Conservation (phyloP, 305 asterid species). For the Stenogyne calaminthoides region DNA sequence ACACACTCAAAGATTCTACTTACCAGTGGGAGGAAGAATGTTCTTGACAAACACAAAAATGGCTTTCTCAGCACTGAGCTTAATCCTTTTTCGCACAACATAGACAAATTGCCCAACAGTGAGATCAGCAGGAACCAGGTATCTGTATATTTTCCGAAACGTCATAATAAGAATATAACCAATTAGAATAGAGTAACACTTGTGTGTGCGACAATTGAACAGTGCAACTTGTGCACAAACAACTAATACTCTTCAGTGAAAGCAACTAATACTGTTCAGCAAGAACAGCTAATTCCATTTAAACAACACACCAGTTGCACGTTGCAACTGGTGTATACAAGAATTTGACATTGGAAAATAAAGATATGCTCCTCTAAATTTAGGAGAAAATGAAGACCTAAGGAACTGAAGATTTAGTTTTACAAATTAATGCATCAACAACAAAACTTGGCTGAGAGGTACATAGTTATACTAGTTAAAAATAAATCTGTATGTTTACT, state of each 20-base stretch:
- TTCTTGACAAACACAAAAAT: constrained; percentile 88
- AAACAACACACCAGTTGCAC: no score
- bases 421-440: neutral
- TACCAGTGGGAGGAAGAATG: constrained; percentile 90
- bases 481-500: neutral
- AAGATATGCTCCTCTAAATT: neutral
- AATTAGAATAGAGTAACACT: neutral
- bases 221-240: no score
- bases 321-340: no score
- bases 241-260: no score
- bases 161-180: neutral
- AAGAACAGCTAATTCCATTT: no score
- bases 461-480: neutral
- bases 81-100: constrained; percentile 92
- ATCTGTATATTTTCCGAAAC: constrained; percentile 45
- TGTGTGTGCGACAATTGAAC: no score
- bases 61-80: constrained; percentile 96
- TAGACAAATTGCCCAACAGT: constrained; percentile 94
- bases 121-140: constrained; percentile 88
- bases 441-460: neutral
- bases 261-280: no score
- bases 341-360: no score
- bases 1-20: constrained; percentile 10
- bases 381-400: neutral
- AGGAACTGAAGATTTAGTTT: neutral